Evolutionary conservation across 495 filamentous ascomycete genomes (phyloP).

Genomic region (Lasiosphaeris hirsuta): DNA sequence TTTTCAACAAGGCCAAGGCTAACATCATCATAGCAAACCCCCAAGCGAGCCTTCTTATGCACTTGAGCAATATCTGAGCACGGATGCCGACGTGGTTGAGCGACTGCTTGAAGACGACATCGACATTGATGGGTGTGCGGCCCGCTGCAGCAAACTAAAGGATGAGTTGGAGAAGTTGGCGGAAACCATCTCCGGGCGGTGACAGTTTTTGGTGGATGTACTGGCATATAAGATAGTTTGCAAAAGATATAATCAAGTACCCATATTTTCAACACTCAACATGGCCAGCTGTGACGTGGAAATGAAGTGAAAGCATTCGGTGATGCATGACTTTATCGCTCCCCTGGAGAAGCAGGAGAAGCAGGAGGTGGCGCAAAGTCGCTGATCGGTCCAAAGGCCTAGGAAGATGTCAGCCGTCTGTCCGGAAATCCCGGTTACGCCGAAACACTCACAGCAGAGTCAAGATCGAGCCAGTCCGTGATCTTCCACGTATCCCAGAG

Average conservation of each 20-base stretch:
- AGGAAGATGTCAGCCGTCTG: neutral
- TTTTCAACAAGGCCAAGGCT: neutral
- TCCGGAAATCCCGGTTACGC: neutral
- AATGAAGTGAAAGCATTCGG: no score
- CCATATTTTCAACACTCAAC: no score
- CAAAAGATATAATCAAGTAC: neutral
- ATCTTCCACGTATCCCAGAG: slow-evolving; percentile 25
- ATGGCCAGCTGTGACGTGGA: no score
- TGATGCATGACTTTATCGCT: neutral
- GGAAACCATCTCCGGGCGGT: slow-evolving; percentile 4
- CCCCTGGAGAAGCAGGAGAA: neutral
- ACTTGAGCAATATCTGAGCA: slow-evolving; percentile 17
- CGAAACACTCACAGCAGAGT: slow-evolving; percentile 24
- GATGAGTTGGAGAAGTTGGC: slow-evolving; percentile 12
- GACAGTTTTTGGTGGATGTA: neutral
- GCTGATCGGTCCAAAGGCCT: slow-evolving; percentile 26
- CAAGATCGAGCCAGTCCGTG: slow-evolving; percentile 27
- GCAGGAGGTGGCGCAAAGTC: slow-evolving; percentile 12
- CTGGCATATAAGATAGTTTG: neutral
- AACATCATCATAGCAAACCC: slow-evolving; percentile 1
- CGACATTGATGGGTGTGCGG: neutral
- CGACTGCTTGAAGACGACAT: slow-evolving; percentile 14
- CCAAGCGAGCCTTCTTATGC: slow-evolving; percentile 11
- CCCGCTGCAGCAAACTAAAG: slow-evolving; percentile 6
- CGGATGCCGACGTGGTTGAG: slow-evolving; percentile 15